Evolutionary conservation across 495 filamentous ascomycete species (phyloP), one percentile per base, ranked within the genome.

Genomic region (Podospora pseudoanserina): DNA sequence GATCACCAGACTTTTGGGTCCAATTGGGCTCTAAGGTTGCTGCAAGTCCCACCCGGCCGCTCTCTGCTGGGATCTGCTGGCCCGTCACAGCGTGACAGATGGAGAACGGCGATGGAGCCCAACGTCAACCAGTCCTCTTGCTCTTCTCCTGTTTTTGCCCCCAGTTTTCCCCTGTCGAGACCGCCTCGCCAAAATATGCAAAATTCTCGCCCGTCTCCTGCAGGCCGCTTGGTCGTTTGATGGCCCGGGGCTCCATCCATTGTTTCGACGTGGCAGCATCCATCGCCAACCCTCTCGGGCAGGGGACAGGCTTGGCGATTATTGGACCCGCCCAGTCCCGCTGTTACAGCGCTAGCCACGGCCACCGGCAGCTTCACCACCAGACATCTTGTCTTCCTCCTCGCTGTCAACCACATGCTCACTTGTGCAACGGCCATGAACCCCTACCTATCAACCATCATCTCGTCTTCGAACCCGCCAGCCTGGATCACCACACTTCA

Each of bases 231-330:
- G 60, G 64, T 67, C 39, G 66, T 61, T 4, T 64, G 20, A 5
- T 34, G 61, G 16, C 30, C n/a, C 20, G 57, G 65, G 60, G 66
- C 64, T 58, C 71, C 63, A 68, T 67, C 65, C n/a, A 64, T 57
- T 30, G 39, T 61, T 34, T 75, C 72, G 75, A 76, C 75, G 75
- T 76, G 75, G 75, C 75, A 76, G 71, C 65, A 67, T 68, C 34
- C 56, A 54, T 60, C 44, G 70, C 75, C 75, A 76, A 59, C 65
- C 58, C 70, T 68, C 66, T 57, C 26, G 6, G 1, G 27, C 44
- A 53, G 67, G 63, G 68, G 68, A 34, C 7, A 20, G 15, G 15
- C 39, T 71, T 64, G 59, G 62, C 59, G 57, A 11, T 49, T 16
- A 49, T 49, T 49, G 2, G 39, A 49, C 39, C 39, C 39, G 9